A percentile compares a stretch with the other conserved stretches of the same genome.
Conservation (phyloP, 2,329 filamentous ascomycete species). For the Ceratocystis variospora region DNA sequence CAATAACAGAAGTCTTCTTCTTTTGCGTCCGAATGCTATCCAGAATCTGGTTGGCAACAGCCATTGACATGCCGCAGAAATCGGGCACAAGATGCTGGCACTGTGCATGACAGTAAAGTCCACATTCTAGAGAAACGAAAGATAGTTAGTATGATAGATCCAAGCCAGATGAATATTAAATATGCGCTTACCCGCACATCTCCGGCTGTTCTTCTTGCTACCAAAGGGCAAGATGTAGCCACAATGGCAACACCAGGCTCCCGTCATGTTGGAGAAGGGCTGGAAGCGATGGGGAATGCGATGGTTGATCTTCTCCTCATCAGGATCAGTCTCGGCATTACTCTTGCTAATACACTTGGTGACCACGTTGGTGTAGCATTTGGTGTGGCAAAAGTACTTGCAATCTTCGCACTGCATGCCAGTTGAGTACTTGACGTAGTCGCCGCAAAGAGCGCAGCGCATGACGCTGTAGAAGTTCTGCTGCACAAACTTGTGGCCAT, state of each 20-base stretch:
- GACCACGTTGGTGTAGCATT: slow-evolving; percentile 91
- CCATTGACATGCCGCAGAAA: slow-evolving; percentile 99
- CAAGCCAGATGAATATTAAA: neutral
- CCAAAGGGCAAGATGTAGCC: slow-evolving; percentile 91
- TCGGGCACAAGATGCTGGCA: slow-evolving; percentile 94
- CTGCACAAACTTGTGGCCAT: slow-evolving; percentile 96
- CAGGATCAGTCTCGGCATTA: slow-evolving; percentile 93
- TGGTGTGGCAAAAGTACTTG: slow-evolving; percentile 98
- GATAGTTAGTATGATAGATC: slow-evolving; percentile 23
- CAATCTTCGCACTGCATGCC: slow-evolving; percentile 99
- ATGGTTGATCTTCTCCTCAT: slow-evolving; percentile 99
- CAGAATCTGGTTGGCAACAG: slow-evolving; percentile 84
- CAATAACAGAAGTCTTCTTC: slow-evolving; percentile 44
- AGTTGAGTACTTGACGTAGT: slow-evolving; percentile 95
- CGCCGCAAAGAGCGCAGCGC: slow-evolving; percentile 93
- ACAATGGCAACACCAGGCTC: slow-evolving; percentile 99
- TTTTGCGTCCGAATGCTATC: slow-evolving; percentile 73
- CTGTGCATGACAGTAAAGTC: slow-evolving; percentile 75
- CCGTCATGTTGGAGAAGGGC: slow-evolving; percentile 91
- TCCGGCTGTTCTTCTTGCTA: slow-evolving; percentile 74
- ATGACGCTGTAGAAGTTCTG: slow-evolving; percentile 99
- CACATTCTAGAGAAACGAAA: slow-evolving; percentile 54
- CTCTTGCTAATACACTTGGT: slow-evolving; percentile 99
- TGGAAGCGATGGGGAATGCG: slow-evolving; percentile 96
- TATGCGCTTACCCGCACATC: slow-evolving; percentile 58